Percentiles rank a stretch among this genome's conserved stretches.
Conservation (phyloP, 1,284 basidiomycete genomes). For the Vanrija sp. region DNA sequence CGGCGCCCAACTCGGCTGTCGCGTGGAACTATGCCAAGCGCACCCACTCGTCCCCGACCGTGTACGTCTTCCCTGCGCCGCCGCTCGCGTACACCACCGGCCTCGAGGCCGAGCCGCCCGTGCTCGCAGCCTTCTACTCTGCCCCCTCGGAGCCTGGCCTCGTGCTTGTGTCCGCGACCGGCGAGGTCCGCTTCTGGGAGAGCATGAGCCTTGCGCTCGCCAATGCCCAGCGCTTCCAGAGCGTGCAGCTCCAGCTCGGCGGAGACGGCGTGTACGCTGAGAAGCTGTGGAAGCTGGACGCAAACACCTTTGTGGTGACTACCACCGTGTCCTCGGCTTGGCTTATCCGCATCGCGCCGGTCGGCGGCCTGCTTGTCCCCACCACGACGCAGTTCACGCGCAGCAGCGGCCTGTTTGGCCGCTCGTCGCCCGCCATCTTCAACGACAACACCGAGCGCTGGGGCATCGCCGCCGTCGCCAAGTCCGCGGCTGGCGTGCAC, state of each 20-base stretch:
- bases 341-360: slow-evolving; percentile 35
- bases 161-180: slow-evolving; percentile 42
- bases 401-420: slow-evolving; percentile 41
- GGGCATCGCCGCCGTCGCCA: slow-evolving; percentile 31
- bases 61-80: slow-evolving; percentile 42
- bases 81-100: slow-evolving; percentile 21
- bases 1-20: slow-evolving; percentile 35
- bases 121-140: slow-evolving; percentile 35
- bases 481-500: slow-evolving; percentile 21
- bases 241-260: slow-evolving; percentile 26
- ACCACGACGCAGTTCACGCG: slow-evolving; percentile 34
- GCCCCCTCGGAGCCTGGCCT: slow-evolving; percentile 49
- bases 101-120: slow-evolving; percentile 29
- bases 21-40: slow-evolving; percentile 51
- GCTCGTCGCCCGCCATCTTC: slow-evolving; percentile 33
- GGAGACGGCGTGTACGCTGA: slow-evolving; percentile 48
- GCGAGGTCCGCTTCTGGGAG: slow-evolving; percentile 50
- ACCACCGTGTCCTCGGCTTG: slow-evolving; percentile 44
- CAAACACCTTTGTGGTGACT: slow-evolving; percentile 40
- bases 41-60: slow-evolving; percentile 38
- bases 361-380: slow-evolving; percentile 37
- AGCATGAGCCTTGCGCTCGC: slow-evolving; percentile 46
- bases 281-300: slow-evolving; percentile 36
- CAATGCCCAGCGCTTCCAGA: slow-evolving; percentile 35
- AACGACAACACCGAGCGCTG: slow-evolving; percentile 22